Percentiles rank a stretch among this genome's conserved stretches.
Evolutionary conservation across 2,329 filamentous ascomycete species (phyloP).

Genomic region (Botrytis sinoallii): DNA sequence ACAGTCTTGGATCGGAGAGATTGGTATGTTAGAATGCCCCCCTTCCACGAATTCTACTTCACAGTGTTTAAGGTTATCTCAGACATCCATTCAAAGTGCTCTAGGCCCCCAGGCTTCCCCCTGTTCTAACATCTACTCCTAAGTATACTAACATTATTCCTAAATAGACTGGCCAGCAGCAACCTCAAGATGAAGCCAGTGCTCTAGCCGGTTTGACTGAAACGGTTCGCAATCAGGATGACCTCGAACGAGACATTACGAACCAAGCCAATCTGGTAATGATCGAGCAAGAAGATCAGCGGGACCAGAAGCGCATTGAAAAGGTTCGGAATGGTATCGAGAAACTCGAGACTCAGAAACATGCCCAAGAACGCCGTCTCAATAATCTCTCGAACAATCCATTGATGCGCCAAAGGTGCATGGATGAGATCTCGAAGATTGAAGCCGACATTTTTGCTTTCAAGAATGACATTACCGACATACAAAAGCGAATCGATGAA

Average conservation of each 20-base stretch:
- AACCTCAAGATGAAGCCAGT: conserved; percentile 34
- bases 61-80: neutral
- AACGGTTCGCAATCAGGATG: conserved; percentile 79
- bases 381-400: conserved; percentile 51
- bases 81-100: neutral
- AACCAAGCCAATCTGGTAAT: conserved; percentile 57
- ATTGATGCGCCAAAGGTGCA: conserved; percentile 45
- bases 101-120: neutral
- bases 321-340: conserved; percentile 52
- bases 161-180: conserved; percentile 56
- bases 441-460: conserved; percentile 43
- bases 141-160: conserved; percentile 4
- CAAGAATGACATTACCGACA: conserved; percentile 73
- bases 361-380: conserved; percentile 55
- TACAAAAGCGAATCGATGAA: conserved; percentile 75
- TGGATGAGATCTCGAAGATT: conserved; percentile 39
- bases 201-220: conserved; percentile 59
- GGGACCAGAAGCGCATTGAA: conserved; percentile 60
- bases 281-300: conserved; percentile 60
- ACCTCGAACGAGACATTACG: conserved; percentile 83
- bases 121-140: neutral
- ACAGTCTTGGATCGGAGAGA: conserved; percentile 66
- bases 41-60: neutral
- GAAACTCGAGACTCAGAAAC: conserved; percentile 64
- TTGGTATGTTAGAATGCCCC: conserved; percentile 39